These are phyloP conservation scores for Sporothrix pallida DNA, from an alignment of 2,329 filamentous ascomycete species.

Conservation along the genomic window DNA sequence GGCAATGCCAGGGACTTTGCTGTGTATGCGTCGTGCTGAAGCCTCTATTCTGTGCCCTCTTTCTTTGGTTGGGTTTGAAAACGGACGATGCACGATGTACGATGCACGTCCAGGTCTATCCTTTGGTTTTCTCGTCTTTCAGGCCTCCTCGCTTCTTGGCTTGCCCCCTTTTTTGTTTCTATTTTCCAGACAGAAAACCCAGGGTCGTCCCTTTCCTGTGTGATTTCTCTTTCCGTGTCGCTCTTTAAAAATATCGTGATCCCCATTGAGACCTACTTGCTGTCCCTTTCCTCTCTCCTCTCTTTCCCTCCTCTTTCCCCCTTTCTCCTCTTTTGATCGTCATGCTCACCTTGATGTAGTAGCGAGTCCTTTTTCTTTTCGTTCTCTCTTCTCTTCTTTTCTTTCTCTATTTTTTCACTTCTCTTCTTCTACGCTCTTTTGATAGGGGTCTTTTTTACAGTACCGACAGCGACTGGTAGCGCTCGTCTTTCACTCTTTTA, in stretches of 20 bases:
- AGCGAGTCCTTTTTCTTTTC: neutral
- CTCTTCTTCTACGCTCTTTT: conserved; percentile 30
- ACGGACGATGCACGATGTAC: conserved; percentile 15
- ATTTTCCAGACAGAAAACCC: neutral
- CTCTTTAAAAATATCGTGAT: conserved; percentile 11
- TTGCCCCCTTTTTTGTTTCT: conserved; percentile 16
- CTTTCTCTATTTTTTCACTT: neutral
- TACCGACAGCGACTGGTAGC: conserved; percentile 31
- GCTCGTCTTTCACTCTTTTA: conserved; percentile 25
- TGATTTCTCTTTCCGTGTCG: conserved; percentile 13
- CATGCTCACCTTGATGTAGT: conserved; percentile 21
- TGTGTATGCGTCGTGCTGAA: neutral
- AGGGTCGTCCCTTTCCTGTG: neutral
- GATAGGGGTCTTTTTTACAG: conserved; percentile 18
- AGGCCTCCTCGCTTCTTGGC: neutral
- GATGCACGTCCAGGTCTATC: conserved; percentile 1
- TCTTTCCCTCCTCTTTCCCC: neutral
- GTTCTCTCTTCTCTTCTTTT: neutral
- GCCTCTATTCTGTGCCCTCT: neutral
- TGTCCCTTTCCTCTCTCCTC: neutral
- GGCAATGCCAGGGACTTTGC: conserved; percentile 9
- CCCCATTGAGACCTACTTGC: neutral
- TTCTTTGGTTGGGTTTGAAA: conserved; percentile 15
- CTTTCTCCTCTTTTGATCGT: conserved; percentile 6
- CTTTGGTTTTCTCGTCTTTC: neutral